Evolutionary conservation across 2,329 filamentous ascomycete genomes (phyloP).

Genomic region (Coleophoma eucalyptorum): DNA sequence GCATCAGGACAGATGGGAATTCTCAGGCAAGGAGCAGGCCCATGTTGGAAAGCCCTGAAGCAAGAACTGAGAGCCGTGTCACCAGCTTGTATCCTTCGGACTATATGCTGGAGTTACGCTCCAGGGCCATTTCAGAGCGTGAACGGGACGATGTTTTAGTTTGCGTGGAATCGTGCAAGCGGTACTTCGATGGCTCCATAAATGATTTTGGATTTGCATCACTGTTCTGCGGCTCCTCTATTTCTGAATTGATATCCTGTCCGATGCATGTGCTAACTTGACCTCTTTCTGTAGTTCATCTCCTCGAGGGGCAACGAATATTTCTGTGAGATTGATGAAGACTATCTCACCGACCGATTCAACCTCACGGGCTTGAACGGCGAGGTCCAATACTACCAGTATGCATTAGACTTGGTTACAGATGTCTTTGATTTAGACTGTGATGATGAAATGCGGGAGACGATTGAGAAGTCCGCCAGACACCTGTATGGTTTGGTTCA

Average conservation of each 20-base stretch:
- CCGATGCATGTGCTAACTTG: constrained; percentile 13
- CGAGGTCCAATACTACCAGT: constrained; percentile 98
- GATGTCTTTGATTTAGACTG: constrained; percentile 99
- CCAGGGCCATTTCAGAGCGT: too few relatives aligned
- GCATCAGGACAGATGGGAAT: too few relatives aligned
- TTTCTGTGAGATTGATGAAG: constrained; percentile 99
- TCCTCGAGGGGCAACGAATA: constrained; percentile 97
- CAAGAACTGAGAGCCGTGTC: too few relatives aligned
- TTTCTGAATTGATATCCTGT: neutral
- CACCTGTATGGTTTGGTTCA: constrained; percentile 96
- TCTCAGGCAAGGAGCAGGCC: too few relatives aligned
- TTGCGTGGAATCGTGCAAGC: neutral
- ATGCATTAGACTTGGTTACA: constrained; percentile 94
- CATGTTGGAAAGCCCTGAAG: too few relatives aligned
- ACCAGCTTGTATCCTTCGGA: too few relatives aligned
- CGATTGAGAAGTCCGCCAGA: constrained; percentile 94
- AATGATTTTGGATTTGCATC: neutral
- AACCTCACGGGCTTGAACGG: constrained; percentile 96
- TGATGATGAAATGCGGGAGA: constrained; percentile 96
- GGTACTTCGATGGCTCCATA: neutral
- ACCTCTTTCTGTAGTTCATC: constrained; percentile 69
- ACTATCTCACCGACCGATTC: constrained; percentile 97
- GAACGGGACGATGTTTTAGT: too few relatives aligned
- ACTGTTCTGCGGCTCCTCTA: neutral
- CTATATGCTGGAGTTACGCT: too few relatives aligned